Percentiles rank a stretch among this genome's conserved stretches.
phyloP scores from a whole-genome alignment of 352 stramenopile species.

The Phytophthora citricola region DNA sequence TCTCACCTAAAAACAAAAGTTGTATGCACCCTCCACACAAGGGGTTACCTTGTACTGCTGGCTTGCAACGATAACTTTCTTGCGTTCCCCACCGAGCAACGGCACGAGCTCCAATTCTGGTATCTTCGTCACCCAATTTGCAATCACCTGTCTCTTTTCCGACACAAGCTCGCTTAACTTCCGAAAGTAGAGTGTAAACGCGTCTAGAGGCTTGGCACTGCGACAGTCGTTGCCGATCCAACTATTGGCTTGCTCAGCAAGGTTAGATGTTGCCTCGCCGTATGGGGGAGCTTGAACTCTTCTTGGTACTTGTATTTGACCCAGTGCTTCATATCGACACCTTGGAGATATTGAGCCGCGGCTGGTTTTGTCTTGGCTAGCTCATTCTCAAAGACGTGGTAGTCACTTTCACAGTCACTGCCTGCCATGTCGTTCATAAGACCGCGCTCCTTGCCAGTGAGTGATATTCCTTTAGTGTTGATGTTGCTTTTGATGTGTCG shows the following conservation, averaged over 20 bases:
- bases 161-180: conserved; percentile 16
- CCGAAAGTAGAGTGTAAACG: conserved; percentile 16
- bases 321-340: conserved; percentile 20
- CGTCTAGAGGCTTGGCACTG: conserved; percentile 24
- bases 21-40: too few relatives aligned
- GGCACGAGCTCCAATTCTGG: too few relatives aligned
- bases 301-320: conserved; percentile 32
- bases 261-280: conserved; percentile 29
- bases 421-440: background rate
- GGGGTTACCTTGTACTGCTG: too few relatives aligned
- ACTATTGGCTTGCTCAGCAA: conserved; percentile 29
- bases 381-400: background rate
- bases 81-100: too few relatives aligned
- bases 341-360: conserved; percentile 11
- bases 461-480: background rate
- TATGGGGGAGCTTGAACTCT: conserved; percentile 18
- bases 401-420: background rate
- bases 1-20: too few relatives aligned
- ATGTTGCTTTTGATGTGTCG: conserved; percentile 2
- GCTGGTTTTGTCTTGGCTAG: background rate
- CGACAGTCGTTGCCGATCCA: conserved; percentile 27
- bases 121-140: conserved; percentile 3
- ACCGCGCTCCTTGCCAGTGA: background rate
- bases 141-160: background rate
- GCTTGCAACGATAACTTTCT: too few relatives aligned